Base-by-base conservation (phyloP, 2,329 filamentous ascomycete species). In the Fusarium multiceps region DNA sequence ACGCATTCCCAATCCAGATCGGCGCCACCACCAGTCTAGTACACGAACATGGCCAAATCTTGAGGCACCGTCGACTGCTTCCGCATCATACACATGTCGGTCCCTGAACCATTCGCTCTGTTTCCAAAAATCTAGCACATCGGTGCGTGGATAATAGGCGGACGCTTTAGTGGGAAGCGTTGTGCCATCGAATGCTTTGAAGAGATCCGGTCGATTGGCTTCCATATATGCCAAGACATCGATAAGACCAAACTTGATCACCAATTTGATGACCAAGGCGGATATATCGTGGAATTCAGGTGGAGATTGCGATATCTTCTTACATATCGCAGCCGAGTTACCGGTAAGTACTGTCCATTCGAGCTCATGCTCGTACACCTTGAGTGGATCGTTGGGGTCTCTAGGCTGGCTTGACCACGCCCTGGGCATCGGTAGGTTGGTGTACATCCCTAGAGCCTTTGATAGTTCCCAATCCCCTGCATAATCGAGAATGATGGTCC, bases 381-480 rank as follows among this genome's bases (percentile, higher is more conserved):
- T 89, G 14, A 92, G 83, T 2, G 91, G 88, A 72, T 93, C 89
- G 47, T 86, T 83, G 13, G 87, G 84, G 41, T 86, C 82, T 41
- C 87, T 85, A 30, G 91, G 88, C 68, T 87, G 85, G 27, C 81
- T 77, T 13, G 79, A 79, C 93, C 94, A 97, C 71, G 92, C 88
- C 6, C 79, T 68, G 1, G 95, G 94, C 65, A 90, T 88, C 2
- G 89, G 86, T 8, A 97, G 83, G 58, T 88, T 93, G 2, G 93
- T 93, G 75, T 92, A 95, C 46, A 98, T 88, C 59, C 92, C 90
- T 8, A 98, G 84, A 1, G 92, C 91, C 70, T 90, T 90, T 12
- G 95, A 92, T 21, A 97, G 84, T 80, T 98, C 95, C 95, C 95
- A 98, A 78, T 98, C 95, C 45, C 89, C 89, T 1, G 94, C 88